A percentile compares a stretch with the other conserved stretches of the same genome.
phyloP scores from a whole-genome alignment of 352 stramenopile species.

The Pythium myriotylum region DNA sequence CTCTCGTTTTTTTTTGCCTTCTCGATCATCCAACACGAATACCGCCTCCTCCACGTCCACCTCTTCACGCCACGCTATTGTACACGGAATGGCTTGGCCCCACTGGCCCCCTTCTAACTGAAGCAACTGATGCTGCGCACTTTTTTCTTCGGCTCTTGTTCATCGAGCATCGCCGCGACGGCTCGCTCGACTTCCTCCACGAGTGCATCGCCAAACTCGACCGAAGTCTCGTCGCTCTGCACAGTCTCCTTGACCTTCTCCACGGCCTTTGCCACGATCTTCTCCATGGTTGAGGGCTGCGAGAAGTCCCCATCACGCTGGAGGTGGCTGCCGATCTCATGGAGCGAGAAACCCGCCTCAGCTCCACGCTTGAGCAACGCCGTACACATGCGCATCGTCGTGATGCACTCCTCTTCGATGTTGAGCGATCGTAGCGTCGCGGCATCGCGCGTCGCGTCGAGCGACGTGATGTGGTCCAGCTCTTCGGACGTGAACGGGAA shows the following conservation, averaged over 20 bases:
- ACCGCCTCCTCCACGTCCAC: conserved; percentile 10
- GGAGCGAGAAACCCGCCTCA: conserved; percentile 81
- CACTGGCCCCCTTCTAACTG: conserved; percentile 39
- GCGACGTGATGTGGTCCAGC: conserved; percentile 72
- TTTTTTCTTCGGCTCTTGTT: conserved; percentile 79
- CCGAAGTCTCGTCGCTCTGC: conserved; percentile 6
- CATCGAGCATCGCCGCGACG: conserved; percentile 47
- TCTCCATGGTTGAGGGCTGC: conserved; percentile 75
- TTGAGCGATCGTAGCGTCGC: conserved; percentile 61
- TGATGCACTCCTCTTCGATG: conserved; percentile 82
- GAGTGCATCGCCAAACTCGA: conserved; percentile 56
- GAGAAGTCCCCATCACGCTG: conserved; percentile 84
- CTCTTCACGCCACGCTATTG: conserved; percentile 9
- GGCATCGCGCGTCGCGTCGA: conserved; percentile 64
- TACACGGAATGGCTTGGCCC: conserved; percentile 1
- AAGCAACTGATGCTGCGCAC: conserved; percentile 89
- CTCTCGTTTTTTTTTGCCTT: conserved; percentile 10
- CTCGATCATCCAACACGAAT: conserved; percentile 18
- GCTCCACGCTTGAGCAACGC: conserved; percentile 74
- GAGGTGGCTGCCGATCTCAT: conserved; percentile 79
- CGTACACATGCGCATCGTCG: conserved; percentile 84
- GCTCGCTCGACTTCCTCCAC: conserved; percentile 50
- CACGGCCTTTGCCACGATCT: conserved; percentile 54
- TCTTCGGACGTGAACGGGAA: conserved; percentile 83
- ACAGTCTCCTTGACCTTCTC: conserved; percentile 29